These are phyloP conservation scores for Amanita polypyramis DNA, from an alignment of 768 basidiomycete species.

Conservation along the genomic window DNA sequence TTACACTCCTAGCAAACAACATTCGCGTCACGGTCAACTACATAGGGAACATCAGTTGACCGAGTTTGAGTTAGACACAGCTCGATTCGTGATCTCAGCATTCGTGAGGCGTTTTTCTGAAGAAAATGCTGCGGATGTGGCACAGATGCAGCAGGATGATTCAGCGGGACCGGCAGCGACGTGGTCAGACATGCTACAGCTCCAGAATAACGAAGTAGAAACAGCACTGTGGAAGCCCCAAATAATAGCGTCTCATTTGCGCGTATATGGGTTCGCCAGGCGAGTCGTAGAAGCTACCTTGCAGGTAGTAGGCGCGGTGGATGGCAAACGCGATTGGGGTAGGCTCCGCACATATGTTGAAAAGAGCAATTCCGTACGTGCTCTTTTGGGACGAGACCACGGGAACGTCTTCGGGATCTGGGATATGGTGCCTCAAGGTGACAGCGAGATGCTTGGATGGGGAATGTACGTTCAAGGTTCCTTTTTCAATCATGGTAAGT, in stretches of 20 bases:
- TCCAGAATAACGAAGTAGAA: slow-evolving; percentile 48
- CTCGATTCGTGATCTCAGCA: slow-evolving; percentile 42
- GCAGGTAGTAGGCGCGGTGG: background rate
- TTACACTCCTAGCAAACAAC: background rate
- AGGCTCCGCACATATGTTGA: slow-evolving; percentile 21
- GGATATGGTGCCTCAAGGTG: slow-evolving; percentile 37
- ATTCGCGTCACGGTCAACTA: background rate
- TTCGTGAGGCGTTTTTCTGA: slow-evolving; percentile 35
- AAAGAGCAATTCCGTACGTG: slow-evolving; percentile 36
- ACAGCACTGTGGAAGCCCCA: slow-evolving; percentile 36
- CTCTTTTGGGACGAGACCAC: slow-evolving; percentile 44
- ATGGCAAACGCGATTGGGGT: slow-evolving; percentile 7
- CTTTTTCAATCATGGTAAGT: slow-evolving; percentile 60
- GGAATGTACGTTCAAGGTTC: slow-evolving; percentile 49
- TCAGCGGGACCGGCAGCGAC: slow-evolving; percentile 10
- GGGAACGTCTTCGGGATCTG: slow-evolving; percentile 65
- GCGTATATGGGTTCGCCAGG: slow-evolving; percentile 43
- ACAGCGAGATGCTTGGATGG: slow-evolving; percentile 58
- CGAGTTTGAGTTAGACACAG: slow-evolving; percentile 50
- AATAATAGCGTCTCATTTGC: slow-evolving; percentile 40
- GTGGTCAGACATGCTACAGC: slow-evolving; percentile 41
- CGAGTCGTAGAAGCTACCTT: slow-evolving; percentile 17
- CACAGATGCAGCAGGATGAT: slow-evolving; percentile 9
- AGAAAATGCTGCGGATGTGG: slow-evolving; percentile 14
- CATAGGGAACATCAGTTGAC: slow-evolving; percentile 21